Evolutionary conservation across 768 basidiomycete species (phyloP), one percentile per base, ranked within the genome.

Genomic region (Tremella fuciformis): DNA sequence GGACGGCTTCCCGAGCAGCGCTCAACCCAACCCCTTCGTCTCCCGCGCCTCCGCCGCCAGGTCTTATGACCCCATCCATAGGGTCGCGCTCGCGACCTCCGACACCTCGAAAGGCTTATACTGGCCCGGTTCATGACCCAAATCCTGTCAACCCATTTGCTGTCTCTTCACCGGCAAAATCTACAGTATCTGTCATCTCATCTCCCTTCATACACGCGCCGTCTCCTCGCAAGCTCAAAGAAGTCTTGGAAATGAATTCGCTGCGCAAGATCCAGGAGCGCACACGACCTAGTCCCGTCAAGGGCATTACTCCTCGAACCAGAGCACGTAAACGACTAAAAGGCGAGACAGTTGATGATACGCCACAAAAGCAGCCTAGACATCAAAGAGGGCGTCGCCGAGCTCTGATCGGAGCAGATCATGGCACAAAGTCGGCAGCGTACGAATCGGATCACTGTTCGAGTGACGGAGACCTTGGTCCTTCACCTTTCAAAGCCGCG

Each of bases 171-270:
- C 50, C 58, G 11, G 18, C 54, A 18, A 41, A 21, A 26, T 29
- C 41, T 6, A 15, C 57, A 8, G 3, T 22, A 39, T 26, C 13
- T n/a, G 26, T n/a, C 21, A 18, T 53, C n/a, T 26, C 24, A 15
- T 71, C 70, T 18, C 70, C 68, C 4, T 73, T 70, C 63, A 63
- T 73, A 15, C 66, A 73, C 50, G 66, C 67, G 21, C 55, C 55
- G 21, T 63, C 59, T 3, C 71, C 71, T 13, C 37, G 55, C 11
- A 73, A 73, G 44, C 56, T 73, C 22, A 67, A 63, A 46, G 63
- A 66, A 47, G 58, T 70, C 21, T 52, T 73, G 8, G 50, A 62
- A 26, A 58, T 59, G 21, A 73, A 70, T 41, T 69, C 67, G 42
- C 18, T 67, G 4, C 59, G 58, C 11, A 67, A 69, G 25, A 49